phyloP scores from a whole-genome alignment of 768 basidiomycete genomes.

The Hygrocybe coccinea region DNA sequence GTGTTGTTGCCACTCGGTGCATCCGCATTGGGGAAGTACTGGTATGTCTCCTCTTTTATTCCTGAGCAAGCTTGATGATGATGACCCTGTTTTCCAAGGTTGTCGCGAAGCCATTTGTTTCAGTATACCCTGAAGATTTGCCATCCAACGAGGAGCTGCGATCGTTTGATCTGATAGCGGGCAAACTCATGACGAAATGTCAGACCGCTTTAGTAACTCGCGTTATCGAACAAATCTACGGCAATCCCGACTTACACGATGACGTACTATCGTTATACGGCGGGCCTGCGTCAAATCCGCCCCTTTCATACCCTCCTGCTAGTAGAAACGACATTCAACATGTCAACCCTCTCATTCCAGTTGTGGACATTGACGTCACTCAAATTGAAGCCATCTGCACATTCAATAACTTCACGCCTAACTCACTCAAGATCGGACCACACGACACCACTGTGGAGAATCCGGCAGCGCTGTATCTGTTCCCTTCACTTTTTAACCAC shows the following conservation, averaged over 20 bases:
- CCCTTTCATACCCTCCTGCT: background rate
- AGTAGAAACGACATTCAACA: background rate
- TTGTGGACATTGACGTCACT: background rate
- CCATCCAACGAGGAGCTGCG: background rate
- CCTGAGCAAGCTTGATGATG: background rate
- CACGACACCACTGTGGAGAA: background rate
- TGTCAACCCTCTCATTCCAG: background rate
- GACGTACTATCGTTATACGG: background rate
- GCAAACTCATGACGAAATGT: background rate
- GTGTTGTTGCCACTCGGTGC: background rate
- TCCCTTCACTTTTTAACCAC: background rate
- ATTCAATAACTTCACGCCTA: background rate
- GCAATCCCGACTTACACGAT: background rate
- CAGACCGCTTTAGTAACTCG: background rate
- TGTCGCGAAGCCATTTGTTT: background rate
- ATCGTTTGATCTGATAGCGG: background rate
- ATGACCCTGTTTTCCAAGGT: background rate
- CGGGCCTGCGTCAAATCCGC: background rate
- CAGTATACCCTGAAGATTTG: background rate
- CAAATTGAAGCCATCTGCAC: constrained; percentile 2
- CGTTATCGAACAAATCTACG: background rate
- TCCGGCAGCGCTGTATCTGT: background rate
- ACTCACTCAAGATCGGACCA: background rate
- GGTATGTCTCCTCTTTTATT: background rate
- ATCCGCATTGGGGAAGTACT: background rate